Evolutionary conservation across 306 rosid genomes (phyloP).

Genomic region (Pyrus communis): DNA sequence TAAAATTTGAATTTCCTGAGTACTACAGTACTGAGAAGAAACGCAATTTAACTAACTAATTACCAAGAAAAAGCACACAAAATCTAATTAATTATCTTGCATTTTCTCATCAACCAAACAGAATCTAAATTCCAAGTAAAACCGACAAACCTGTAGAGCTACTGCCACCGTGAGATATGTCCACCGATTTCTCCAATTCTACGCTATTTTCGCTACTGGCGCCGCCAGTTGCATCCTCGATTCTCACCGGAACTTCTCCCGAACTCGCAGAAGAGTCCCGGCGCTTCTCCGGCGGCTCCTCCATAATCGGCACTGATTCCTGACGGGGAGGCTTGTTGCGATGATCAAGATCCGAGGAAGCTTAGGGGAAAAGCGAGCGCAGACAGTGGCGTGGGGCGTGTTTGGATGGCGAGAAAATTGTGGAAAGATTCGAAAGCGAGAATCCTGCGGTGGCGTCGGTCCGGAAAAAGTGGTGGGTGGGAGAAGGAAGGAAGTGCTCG

Average conservation of each 20-base stretch:
- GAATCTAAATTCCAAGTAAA: not conserved
- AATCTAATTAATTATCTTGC: not conserved
- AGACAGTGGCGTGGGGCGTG: not conserved
- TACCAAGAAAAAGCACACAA: not conserved
- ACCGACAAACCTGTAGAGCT: slow-evolving; percentile 40
- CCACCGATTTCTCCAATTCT: slow-evolving; percentile 19
- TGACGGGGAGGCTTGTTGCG: not conserved
- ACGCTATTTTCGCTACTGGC: slow-evolving; percentile 25
- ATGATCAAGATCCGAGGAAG: slow-evolving; percentile 39
- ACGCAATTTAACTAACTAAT: not conserved
- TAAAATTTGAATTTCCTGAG: not conserved
- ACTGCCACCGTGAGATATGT: slow-evolving; percentile 19
- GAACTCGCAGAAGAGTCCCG: slow-evolving; percentile 30
- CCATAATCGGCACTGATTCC: slow-evolving; percentile 39
- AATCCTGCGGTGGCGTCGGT: not conserved
- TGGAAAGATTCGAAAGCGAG: not conserved
- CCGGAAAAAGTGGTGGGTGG: slow-evolving; percentile 3
- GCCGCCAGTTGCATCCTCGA: slow-evolving; percentile 12
- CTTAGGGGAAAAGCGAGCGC: not conserved
- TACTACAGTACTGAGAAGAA: not conserved
- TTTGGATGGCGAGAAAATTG: not conserved
- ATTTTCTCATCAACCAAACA: slow-evolving; percentile 9
- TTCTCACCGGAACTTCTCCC: slow-evolving; percentile 20
- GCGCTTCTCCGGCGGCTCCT: slow-evolving; percentile 34
- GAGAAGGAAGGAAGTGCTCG: not conserved